Evolutionary conservation across 1,284 basidiomycete species (phyloP).

Genomic region (Schizophyllum amplum): DNA sequence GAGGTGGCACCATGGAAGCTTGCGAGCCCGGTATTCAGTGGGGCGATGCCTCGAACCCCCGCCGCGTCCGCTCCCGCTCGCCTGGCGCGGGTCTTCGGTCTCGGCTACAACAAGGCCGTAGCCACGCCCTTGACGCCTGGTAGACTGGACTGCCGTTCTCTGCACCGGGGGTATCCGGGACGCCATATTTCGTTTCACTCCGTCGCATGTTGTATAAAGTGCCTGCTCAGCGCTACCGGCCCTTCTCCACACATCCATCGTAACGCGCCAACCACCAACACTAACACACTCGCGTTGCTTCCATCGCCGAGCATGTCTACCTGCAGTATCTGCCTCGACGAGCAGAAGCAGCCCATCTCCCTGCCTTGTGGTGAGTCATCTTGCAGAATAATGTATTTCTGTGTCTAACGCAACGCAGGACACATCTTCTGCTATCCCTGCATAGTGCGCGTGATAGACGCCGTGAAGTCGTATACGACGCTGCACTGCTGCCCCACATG

Average conservation of each 20-base stretch:
- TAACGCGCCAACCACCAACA: background rate
- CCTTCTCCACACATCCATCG: background rate
- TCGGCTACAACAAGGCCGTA: background rate
- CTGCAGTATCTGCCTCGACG: conserved; percentile 48
- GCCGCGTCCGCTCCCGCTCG: background rate
- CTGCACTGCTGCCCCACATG: conserved; percentile 48
- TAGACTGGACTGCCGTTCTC: background rate
- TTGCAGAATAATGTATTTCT: background rate
- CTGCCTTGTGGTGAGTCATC: conserved; percentile 46
- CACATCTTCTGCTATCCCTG: conserved; percentile 54
- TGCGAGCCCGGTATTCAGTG: background rate
- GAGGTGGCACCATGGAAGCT: background rate
- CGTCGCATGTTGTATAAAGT: background rate
- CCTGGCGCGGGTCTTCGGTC: background rate
- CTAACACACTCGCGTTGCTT: background rate
- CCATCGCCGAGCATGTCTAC: conserved; percentile 21
- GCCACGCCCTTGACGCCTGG: background rate
- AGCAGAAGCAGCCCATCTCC: conserved; percentile 42
- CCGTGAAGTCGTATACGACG: conserved; percentile 34
- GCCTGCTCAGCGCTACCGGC: no score
- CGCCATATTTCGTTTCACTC: background rate
- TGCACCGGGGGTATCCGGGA: background rate
- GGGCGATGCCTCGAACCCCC: background rate
- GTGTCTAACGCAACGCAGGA: conserved; percentile 26
- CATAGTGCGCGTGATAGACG: conserved; percentile 36